Evolutionary conservation across 2,329 filamentous ascomycete genomes (phyloP), one percentile per base, ranked within the genome.

Genomic region (Neurospora crassa): DNA sequence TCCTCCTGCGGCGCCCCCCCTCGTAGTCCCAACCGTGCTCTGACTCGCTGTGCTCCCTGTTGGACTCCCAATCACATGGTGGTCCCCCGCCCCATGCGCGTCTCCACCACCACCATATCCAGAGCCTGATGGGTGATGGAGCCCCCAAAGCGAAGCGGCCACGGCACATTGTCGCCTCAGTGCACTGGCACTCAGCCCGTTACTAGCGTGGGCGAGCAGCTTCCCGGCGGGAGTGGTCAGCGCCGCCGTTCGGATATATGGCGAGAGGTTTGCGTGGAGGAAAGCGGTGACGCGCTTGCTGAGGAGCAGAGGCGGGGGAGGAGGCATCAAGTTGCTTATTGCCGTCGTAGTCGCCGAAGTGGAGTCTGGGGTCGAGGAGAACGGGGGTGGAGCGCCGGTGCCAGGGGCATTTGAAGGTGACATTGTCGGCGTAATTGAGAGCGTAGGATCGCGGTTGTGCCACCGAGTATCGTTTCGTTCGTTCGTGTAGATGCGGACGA

Each of bases 161-260:
- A 90, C 87, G 72, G 88, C 90, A 75, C 87, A 87, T 78, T 90
- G 88, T 11, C 86, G 88, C 76, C 89, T 88, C 47, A 91, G 84
- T 24, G 84, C 81, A 72, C 84, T 81, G 75, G 89, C 86, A 68
- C 88, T 82, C 67, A 87, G 82, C 24, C 53, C 53, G 2, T 83
- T 80, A 69, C 86, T 87, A 47, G 88, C 86, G 78, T 89, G 88
- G 71, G 88, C 86, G 74, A 91, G 87, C 43, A 91, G 85, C 78
- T 89, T 89, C 75, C 89, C 89, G 47, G 86, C 85, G 1, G 85
- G 82, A 2, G 87, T 88, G 67, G 87, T 86, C 67, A 91, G 83
- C 72, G 90, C 84, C 70, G 88, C 84, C 3, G 88, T 88, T 72
- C 87, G 87, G 41, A 90, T 82, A 72, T 85, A 82, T 4, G 87